Base-by-base conservation (phyloP, 208 protist genomes). In the Trypanosoma boissoni region DNA sequence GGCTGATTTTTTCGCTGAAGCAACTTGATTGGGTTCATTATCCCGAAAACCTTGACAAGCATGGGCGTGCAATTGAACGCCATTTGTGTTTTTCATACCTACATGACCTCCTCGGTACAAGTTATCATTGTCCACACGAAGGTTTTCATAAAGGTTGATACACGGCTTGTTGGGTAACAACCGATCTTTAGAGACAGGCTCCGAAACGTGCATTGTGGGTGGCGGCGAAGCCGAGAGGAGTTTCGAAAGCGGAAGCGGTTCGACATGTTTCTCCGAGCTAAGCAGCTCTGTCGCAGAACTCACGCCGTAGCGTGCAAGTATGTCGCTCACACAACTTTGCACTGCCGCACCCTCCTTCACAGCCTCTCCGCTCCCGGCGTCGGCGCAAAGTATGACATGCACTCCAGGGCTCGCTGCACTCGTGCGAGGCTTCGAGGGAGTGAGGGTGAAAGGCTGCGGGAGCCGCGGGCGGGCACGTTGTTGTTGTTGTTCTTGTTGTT, bases 401-500 rank as follows among this genome's bases (percentile, higher is more conserved):
- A n/a, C n/a, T n/a, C n/a, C n/a, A n/a, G n/a, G n/a, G n/a, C n/a
- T n/a, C n/a, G n/a, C n/a, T n/a, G n/a, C n/a, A n/a, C n/a, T n/a
- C n/a, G n/a, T n/a, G n/a, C n/a, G n/a, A n/a, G n/a, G n/a, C n/a
- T n/a, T n/a, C n/a, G n/a, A n/a, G n/a, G n/a, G n/a, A n/a, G n/a
- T n/a, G n/a, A n/a, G n/a, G n/a, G n/a, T n/a, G n/a, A n/a, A n/a
- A n/a, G n/a, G n/a, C n/a, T n/a, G n/a, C n/a, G n/a, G n/a, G n/a
- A n/a, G n/a, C n/a, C n/a, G n/a, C n/a, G n/a, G n/a, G n/a, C n/a
- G n/a, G n/a, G n/a, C n/a, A n/a, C n/a, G n/a, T n/a, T n/a, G n/a
- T n/a, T n/a, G n/a, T n/a, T n/a, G n/a, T n/a, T n/a, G 53, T 48
- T 21, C 23, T 20, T 29, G 60, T 34, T 16, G 53, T 55, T 5